These are phyloP conservation scores for Geosmithia morbida DNA, from an alignment of 2,329 filamentous ascomycete species.

Conservation along the genomic window DNA sequence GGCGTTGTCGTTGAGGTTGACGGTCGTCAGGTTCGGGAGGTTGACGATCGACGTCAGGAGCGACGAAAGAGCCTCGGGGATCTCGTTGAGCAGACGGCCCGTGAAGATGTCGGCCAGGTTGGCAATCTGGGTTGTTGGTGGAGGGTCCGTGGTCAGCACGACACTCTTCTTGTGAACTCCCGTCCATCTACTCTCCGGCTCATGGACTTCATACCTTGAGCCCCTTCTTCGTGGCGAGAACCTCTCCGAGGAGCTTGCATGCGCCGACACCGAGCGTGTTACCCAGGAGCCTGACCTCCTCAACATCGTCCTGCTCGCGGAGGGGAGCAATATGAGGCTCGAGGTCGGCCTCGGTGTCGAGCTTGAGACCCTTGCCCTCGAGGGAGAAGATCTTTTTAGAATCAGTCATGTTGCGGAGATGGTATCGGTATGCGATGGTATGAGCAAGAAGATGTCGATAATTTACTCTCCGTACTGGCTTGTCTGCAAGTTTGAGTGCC, in stretches of 20 bases:
- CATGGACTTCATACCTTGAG: slow-evolving; percentile 47
- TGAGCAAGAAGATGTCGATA: background rate
- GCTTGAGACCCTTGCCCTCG: slow-evolving; percentile 82
- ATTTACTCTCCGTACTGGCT: background rate
- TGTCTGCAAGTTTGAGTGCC: slow-evolving; percentile 1
- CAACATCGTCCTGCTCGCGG: slow-evolving; percentile 55
- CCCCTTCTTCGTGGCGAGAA: slow-evolving; percentile 71
- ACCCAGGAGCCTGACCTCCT: slow-evolving; percentile 75
- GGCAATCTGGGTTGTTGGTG: slow-evolving; percentile 37
- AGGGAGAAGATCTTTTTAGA: slow-evolving; percentile 65
- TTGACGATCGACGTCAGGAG: slow-evolving; percentile 79
- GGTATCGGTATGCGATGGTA: too few species aligned
- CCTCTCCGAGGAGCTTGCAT: slow-evolving; percentile 69
- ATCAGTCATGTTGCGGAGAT: slow-evolving; percentile 12
- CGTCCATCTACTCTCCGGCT: background rate
- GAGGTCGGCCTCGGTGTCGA: slow-evolving; percentile 77
- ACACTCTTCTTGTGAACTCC: background rate
- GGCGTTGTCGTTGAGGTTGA: slow-evolving; percentile 96
- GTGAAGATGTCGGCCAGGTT: slow-evolving; percentile 98
- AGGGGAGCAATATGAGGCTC: slow-evolving; percentile 71
- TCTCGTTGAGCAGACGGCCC: slow-evolving; percentile 81
- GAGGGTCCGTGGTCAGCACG: background rate
- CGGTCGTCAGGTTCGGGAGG: slow-evolving; percentile 71
- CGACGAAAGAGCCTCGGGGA: slow-evolving; percentile 74
- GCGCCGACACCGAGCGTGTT: slow-evolving; percentile 90